phyloP scores from a whole-genome alignment of 2,329 filamentous ascomycete species.

The Aspergillus pseudotamarii region DNA sequence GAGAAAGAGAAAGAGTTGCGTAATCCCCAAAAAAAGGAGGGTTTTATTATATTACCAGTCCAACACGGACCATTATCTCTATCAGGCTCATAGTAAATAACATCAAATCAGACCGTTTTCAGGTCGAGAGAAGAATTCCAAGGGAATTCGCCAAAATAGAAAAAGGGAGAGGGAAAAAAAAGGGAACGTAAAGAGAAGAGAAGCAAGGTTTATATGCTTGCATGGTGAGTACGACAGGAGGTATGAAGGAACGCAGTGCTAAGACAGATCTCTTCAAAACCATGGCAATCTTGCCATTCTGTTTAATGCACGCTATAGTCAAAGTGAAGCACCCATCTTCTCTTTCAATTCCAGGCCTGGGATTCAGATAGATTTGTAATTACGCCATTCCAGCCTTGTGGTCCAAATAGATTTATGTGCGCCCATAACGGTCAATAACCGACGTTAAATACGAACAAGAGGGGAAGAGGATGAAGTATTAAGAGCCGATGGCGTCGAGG shows the following conservation, averaged over 20 bases:
- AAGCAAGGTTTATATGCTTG: not conserved
- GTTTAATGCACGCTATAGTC: conserved; percentile 10
- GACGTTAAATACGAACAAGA: conserved; percentile 15
- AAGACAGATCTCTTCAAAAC: conserved; percentile 5
- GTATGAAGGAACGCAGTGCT: conserved; percentile 1
- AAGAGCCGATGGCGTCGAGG: conserved; percentile 1
- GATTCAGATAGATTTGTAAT: conserved; percentile 16
- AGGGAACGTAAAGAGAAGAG: not conserved
- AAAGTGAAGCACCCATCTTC: conserved; percentile 8
- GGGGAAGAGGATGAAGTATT: conserved; percentile 1
- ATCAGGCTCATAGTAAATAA: conserved; percentile 19
- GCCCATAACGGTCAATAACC: conserved; percentile 17
- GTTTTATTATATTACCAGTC: conserved; percentile 14
- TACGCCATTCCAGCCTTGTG: conserved; percentile 23
- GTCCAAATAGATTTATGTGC: conserved; percentile 17
- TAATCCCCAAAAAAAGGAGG: conserved; percentile 2
- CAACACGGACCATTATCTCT: conserved; percentile 22
- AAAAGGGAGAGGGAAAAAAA: conserved; percentile 7
- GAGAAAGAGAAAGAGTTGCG: not conserved
- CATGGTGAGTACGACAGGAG: not conserved
- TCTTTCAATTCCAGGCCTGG: conserved; percentile 2
- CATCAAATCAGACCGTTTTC: conserved; percentile 18
- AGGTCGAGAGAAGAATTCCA: not conserved
- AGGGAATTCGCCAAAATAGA: conserved; percentile 5
- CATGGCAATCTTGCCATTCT: conserved; percentile 6